Base-by-base conservation (phyloP, 495 filamentous ascomycete genomes). In the Trichocladium uniseriatum region DNA sequence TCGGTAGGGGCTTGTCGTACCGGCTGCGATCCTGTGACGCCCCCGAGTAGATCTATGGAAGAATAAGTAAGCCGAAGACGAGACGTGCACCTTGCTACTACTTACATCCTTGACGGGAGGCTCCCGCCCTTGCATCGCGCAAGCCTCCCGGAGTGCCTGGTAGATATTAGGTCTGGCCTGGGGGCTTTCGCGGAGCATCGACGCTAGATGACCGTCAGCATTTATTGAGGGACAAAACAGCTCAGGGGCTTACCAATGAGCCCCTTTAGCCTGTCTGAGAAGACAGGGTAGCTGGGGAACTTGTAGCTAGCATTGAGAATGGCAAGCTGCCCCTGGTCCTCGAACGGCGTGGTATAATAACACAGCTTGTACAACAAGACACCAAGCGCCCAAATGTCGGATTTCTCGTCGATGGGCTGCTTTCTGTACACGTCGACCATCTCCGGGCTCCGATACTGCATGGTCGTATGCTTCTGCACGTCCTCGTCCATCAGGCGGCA, bases 391-490 rank as follows among this genome's bases (percentile, higher is more conserved):
- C 92, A 98, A 16, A 98, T 94, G 68, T 98, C 92, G 37, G 89
- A 95, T 72, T 98, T 98, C 74, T 98, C 92, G 61, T 98, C 89
- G 65, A 98, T 96, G 3, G 94, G 89, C 52, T 89, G 87, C 68
- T 91, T 95, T 56, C 90, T 74, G 63, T 95, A 97, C 16, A 97
- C 92, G 63, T 98, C 92, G 50, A 98, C 81, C 94, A 98, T 98
- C 69, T 98, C 92, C 36, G 92, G 92, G 63, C 92, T 97, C 51
- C 92, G 77, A 60, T 98, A 98, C 63, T 98, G 92, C 65, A 97
- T 75, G 7, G 92, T 98, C 0, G 92, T 98, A 63, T 98, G 90
- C 56, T 86, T 85, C 69, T 97, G 94, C 29, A 98, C 84, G 68
- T 98, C 92, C 54, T 98, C 92, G 67, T 97, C 92, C 55, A 96